Percentiles rank a stretch among this genome's conserved stretches.
phyloP scores from a whole-genome alignment of 495 filamentous ascomycete species.

The Penicillium desertorum region DNA sequence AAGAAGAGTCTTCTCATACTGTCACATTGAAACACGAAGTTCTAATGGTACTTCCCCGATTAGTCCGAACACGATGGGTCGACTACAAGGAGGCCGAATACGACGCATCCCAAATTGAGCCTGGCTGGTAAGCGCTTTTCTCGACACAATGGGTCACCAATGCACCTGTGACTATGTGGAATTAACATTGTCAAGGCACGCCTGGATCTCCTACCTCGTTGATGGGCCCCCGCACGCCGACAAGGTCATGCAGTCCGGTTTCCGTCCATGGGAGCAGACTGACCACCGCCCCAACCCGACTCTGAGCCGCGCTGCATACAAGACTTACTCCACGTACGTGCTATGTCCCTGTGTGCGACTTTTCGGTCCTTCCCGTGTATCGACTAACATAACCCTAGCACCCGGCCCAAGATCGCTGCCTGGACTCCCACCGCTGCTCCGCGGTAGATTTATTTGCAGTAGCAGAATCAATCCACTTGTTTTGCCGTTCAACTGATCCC shows the following conservation, averaged over 20 bases:
- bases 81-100: slow-evolving; percentile 89
- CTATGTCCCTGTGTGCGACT: not conserved
- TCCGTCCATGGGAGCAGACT: slow-evolving; percentile 70
- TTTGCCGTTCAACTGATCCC: slow-evolving; percentile 14
- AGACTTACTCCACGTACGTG: slow-evolving; percentile 90
- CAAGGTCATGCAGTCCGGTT: slow-evolving; percentile 61
- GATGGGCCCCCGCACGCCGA: slow-evolving; percentile 83
- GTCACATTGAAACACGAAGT: not conserved
- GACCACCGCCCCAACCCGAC: slow-evolving; percentile 77
- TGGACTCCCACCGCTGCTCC: slow-evolving; percentile 49
- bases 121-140: slow-evolving; percentile 67
- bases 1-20: slow-evolving; percentile 30
- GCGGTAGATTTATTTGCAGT: slow-evolving; percentile 35
- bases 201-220: slow-evolving; percentile 92
- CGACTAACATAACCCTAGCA: slow-evolving; percentile 25
- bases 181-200: slow-evolving; percentile 61
- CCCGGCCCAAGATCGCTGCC: slow-evolving; percentile 44
- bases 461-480: slow-evolving; percentile 26
- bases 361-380: not conserved
- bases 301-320: slow-evolving; percentile 72
- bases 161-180: not conserved
- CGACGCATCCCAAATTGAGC: slow-evolving; percentile 90
- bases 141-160: not conserved
- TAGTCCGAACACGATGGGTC: slow-evolving; percentile 97
- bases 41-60: slow-evolving; percentile 1